Percentiles rank a stretch among this genome's conserved stretches.
phyloP scores from a whole-genome alignment of 2,329 filamentous ascomycete species.

The Phialemonium atrogriseum region DNA sequence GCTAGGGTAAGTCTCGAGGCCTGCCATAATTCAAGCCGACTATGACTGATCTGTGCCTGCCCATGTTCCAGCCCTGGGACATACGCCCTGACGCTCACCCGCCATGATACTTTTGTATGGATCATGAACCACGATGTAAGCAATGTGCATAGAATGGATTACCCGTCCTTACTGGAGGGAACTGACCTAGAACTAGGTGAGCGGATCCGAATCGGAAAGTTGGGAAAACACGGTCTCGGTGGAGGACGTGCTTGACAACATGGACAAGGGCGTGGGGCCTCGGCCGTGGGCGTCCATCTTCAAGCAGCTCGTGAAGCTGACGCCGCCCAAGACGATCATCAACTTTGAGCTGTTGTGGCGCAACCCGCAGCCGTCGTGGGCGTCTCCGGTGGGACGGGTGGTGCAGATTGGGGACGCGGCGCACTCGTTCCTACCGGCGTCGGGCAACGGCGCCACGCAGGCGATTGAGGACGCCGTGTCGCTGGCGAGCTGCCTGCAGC shows the following conservation, averaged over 20 bases:
- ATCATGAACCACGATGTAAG: conserved; percentile 29
- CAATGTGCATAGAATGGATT: too few species aligned
- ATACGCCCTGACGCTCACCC: conserved; percentile 24
- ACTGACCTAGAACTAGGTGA: conserved; percentile 18
- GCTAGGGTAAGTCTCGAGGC: conserved; percentile 32
- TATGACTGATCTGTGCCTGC: conserved; percentile 17
- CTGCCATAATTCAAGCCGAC: neutral
- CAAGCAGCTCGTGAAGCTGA: conserved; percentile 24
- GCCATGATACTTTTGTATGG: conserved; percentile 26
- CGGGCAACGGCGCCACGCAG: conserved; percentile 31
- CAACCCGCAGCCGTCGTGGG: conserved; percentile 28
- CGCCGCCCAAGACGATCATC: conserved; percentile 16
- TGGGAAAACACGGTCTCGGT: conserved; percentile 26
- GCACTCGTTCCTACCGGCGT: conserved; percentile 31
- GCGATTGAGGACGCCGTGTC: conserved; percentile 32
- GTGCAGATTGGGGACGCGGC: conserved; percentile 31
- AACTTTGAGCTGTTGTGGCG: conserved; percentile 33
- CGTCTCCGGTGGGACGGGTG: conserved; percentile 23
- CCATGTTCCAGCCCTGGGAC: conserved; percentile 32
- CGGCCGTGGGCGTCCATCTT: conserved; percentile 22
- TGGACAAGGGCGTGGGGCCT: conserved; percentile 20
- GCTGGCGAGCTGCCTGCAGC: conserved; percentile 26
- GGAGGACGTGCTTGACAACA: conserved; percentile 26
- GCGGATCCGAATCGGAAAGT: conserved; percentile 26
- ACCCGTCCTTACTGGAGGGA: too few species aligned